Evolutionary conservation across 1,284 basidiomycete genomes (phyloP), one percentile per base, ranked within the genome.

Genomic region (Cutaneotrichosporon sp.): DNA sequence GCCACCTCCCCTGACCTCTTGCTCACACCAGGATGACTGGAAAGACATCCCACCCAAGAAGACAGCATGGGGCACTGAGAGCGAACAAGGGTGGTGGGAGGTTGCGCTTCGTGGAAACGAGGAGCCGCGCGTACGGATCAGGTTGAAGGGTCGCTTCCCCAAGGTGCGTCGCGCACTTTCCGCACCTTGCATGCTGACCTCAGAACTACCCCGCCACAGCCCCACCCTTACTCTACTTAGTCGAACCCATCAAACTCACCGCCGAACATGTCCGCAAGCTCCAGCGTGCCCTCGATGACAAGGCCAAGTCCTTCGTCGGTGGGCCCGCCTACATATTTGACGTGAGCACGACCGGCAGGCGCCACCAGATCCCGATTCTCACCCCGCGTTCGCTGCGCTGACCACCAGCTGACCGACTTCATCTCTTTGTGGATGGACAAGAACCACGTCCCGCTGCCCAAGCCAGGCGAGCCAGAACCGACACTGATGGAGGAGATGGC

Each of bases 401-500:
- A 66, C 62, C 5, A 6, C 14, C 47, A 81, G 80, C 70, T 82
- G 26, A 71, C 71, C 22, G 72, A 73, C 26, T 67, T 71, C 16
- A 72, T 76, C 0, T 65, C 71, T 58, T 75, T 77, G 16, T 81
- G 74, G 68, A 75, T 82, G 14, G 69, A 73, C 14, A 69, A 71
- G 11, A 75, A 81, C 65, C 76, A 79, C 60, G 55, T 77, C 14
- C 75, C 75, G 1, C 61, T 80, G 26, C 74, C 79, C 7, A 74
- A 69, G 49, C 65, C 70, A 0, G 73, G 74, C 14, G 75, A 73
- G 47, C 58, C 62, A 3, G 72, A 72, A 10, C 77, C 75, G 8
- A 78, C 74, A 14, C 65, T 81, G 34, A 76, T 80, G 74, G 81
- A 80, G 51, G 75, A 79, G 68, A 79, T 76, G 69, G 77, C 78